phyloP scores from a whole-genome alignment of 768 basidiomycete genomes.

The Suillus subaureus region DNA sequence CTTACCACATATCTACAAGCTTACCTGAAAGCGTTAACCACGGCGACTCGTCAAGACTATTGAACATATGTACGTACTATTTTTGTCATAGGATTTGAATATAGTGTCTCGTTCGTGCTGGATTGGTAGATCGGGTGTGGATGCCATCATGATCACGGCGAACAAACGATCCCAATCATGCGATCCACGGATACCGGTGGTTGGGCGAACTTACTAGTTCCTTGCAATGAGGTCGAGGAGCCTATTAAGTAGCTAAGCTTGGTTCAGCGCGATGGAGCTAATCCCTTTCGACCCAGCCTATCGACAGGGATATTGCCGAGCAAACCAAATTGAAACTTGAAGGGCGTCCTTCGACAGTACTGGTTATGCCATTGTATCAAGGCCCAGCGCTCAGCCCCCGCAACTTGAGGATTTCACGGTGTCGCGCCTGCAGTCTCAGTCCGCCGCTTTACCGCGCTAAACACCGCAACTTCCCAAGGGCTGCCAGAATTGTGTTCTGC shows the following conservation, averaged over 20 bases:
- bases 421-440: too few relatives aligned
- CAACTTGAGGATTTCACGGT: too few relatives aligned
- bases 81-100: not conserved
- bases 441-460: too few relatives aligned
- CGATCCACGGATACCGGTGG: too few relatives aligned
- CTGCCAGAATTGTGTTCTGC: too few relatives aligned
- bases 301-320: not conserved
- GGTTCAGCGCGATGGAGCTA: not conserved
- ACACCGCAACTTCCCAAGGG: too few relatives aligned
- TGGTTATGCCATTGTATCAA: not conserved
- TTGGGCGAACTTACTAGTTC: too few relatives aligned
- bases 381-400: not conserved
- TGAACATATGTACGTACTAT: too few relatives aligned
- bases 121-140: too few relatives aligned
- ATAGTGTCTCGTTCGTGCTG: not conserved
- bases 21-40: not conserved
- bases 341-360: not conserved
- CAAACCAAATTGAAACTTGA: not conserved
- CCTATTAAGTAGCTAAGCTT: not conserved
- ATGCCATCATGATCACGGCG: not conserved
- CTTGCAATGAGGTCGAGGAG: not conserved
- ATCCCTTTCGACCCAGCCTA: not conserved
- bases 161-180: not conserved
- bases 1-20: not conserved
- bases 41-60: not conserved